phyloP scores from a whole-genome alignment of 176 grass and related monocot species.

The Musa troglodytarum region DNA sequence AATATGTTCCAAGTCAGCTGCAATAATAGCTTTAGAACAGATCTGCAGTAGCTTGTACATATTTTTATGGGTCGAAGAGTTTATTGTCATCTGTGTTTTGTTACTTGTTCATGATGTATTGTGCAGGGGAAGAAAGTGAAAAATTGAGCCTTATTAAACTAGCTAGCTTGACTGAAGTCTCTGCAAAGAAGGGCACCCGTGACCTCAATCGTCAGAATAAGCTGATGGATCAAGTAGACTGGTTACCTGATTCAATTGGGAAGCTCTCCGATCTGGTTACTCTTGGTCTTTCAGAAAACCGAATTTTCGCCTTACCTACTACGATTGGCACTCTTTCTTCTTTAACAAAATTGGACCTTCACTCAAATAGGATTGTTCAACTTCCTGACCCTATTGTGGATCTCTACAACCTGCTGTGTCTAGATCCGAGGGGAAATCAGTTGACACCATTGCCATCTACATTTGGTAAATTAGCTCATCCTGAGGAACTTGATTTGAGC shows the following conservation, averaged over 20 bases:
- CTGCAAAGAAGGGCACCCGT: slow-evolving; percentile 55
- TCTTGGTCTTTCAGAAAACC: slow-evolving; percentile 79
- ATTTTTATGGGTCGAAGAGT: background rate
- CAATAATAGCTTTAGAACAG: background rate
- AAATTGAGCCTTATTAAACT: slow-evolving; percentile 78
- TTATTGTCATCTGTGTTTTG: background rate
- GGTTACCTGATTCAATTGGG: slow-evolving; percentile 89
- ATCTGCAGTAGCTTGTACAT: background rate
- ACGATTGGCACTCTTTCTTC: slow-evolving; percentile 73
- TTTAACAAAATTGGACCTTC: slow-evolving; percentile 71
- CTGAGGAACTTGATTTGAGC: no score
- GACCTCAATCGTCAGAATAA: slow-evolving; percentile 65
- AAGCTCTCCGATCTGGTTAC: slow-evolving; percentile 70
- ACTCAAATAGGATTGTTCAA: slow-evolving; percentile 62
- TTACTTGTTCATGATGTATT: slow-evolving; percentile 26
- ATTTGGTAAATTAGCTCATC: no score
- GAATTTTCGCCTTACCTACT: slow-evolving; percentile 48
- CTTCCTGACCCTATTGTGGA: slow-evolving; percentile 63
- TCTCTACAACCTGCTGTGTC: slow-evolving; percentile 56
- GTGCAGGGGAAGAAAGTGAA: slow-evolving; percentile 48
- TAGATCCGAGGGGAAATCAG: slow-evolving; percentile 76
- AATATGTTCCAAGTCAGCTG: background rate
- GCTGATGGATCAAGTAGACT: slow-evolving; percentile 77
- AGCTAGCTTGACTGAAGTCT: slow-evolving; percentile 78
- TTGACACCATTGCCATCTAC: slow-evolving; percentile 45